Conservation (phyloP, 306 rosid genomes). For the Prunus mume region DNA sequence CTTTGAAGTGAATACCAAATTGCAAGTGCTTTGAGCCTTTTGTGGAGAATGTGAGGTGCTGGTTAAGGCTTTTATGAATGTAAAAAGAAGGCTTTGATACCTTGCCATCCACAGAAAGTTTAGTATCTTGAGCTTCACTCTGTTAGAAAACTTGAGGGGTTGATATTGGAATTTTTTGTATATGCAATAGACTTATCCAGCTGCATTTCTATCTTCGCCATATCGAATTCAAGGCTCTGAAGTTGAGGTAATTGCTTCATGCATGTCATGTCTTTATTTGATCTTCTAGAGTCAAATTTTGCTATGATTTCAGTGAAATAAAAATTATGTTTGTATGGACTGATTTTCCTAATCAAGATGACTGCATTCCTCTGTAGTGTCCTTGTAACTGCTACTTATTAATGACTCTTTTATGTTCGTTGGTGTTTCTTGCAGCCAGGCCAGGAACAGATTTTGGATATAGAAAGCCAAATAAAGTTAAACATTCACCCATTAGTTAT, state of each 20-base stretch:
- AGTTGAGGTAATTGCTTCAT: constrained; percentile 35
- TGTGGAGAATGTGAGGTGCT: constrained; percentile 32
- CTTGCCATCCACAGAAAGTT: constrained; percentile 63
- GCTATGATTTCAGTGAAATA: not conserved
- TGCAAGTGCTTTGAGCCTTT: constrained; percentile 35
- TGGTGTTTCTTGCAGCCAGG: constrained; percentile 32
- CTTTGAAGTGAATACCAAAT: constrained; percentile 31
- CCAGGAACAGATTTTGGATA: constrained; percentile 25
- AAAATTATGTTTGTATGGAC: not conserved
- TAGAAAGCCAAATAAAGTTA: constrained; percentile 8
- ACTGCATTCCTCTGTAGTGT: not conserved
- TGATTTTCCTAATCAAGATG: not conserved
- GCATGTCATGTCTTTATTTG: constrained; percentile 26
- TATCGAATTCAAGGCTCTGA: constrained; percentile 27
- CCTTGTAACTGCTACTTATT: constrained; percentile 19
- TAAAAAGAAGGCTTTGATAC: constrained; percentile 51
- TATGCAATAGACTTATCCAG: constrained; percentile 29
- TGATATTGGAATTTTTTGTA: constrained; percentile 41
- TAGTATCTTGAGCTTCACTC: constrained; percentile 41
- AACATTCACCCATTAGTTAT: constrained; percentile 33
- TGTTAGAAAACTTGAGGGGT: constrained; percentile 34
- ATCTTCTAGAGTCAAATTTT: not conserved
- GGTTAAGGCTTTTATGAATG: constrained; percentile 22
- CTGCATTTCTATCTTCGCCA: constrained; percentile 29
- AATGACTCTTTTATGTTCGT: constrained; percentile 26